Evolutionary conservation across 2,329 filamentous ascomycete genomes (phyloP), one percentile per base, ranked within the genome.

Genomic region (Didymosphaeria variabile): DNA sequence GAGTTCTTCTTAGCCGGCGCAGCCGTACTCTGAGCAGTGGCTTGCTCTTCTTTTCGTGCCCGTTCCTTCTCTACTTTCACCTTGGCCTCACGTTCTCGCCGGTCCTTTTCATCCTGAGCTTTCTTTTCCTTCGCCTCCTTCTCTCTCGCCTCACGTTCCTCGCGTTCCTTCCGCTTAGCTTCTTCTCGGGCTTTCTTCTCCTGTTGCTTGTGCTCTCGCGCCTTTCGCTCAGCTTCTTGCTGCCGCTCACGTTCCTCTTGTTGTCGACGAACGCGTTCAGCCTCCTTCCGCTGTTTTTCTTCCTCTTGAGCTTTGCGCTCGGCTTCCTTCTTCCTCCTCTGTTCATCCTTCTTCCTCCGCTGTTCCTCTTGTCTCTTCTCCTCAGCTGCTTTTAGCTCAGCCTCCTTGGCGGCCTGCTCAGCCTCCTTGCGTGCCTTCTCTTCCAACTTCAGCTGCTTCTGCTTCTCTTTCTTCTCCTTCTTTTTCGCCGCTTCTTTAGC

Each of bases 401-500:
- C 90, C 77, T 97, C 93, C 77, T 97, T 92, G 2, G 91, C 93
- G 15, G 91, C 92, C 78, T 92, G 94, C 75, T 97, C 93, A 5
- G 93, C 93, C 47, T 98, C 94, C 70, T 89, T 91, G 59, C 88
- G 90, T 36, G 93, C 91, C 79, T 92, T 94, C 75, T 97, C 94
- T 75, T 97, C 94, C n/a, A 94, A 92, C 67, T 91, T 89, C 2
- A 89, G 90, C 75, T 93, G 90, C 79, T 94, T 96, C 81, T 97
- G 94, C 73, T 93, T 89, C 23, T 90, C 90, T 65, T 94, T 93
- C 82, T 94, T 97, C 73, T 97, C 94, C 79, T 97, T 98, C 76
- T 92, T 92, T 84, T 95, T 97, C 77, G 97, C 92, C 17, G 95
- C 94, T 73, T 97, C 94, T 74, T 93, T 93, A 51, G 93, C 91